Percentiles rank a stretch among this genome's conserved stretches.
phyloP scores from a whole-genome alignment of 331 rosid species.

The Prunus yedoensis region DNA sequence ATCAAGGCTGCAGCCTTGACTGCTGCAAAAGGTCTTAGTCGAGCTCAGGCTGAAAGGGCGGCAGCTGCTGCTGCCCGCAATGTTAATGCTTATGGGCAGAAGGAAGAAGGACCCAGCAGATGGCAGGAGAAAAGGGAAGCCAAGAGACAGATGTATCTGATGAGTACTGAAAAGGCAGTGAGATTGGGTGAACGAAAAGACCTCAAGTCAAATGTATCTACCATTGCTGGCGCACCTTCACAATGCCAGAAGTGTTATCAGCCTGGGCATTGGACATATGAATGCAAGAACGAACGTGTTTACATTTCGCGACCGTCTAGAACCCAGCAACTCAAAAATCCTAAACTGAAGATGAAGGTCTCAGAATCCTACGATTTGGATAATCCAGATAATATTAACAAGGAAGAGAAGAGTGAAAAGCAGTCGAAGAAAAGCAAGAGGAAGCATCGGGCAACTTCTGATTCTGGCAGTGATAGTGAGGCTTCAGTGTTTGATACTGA shows the following conservation, averaged over 20 bases:
- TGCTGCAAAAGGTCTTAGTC: constrained; percentile 97
- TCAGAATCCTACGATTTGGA: constrained; percentile 58
- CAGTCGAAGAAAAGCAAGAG: constrained; percentile 69
- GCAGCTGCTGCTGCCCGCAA: constrained; percentile 95
- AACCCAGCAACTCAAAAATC: constrained; percentile 91
- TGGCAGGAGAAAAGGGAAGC: constrained; percentile 99
- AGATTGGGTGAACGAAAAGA: constrained; percentile 92
- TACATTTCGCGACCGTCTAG: constrained; percentile 93
- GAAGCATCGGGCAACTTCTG: constrained; percentile 59
- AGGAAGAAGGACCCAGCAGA: constrained; percentile 99
- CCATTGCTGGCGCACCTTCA: constrained; percentile 49
- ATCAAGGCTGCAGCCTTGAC: constrained; percentile 92
- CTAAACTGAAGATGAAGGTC: constrained; percentile 70
- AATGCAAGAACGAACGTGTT: constrained; percentile 93
- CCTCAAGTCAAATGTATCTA: constrained; percentile 53
- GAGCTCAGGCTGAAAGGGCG: constrained; percentile 97
- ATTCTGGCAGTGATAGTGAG: constrained; percentile 71
- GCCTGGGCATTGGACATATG: constrained; percentile 91
- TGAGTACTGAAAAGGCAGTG: constrained; percentile 98
- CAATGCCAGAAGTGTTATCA: constrained; percentile 96
- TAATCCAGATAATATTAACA: constrained; percentile 26
- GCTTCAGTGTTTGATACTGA: constrained; percentile 90
- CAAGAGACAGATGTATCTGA: constrained; percentile 96
- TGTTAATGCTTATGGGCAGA: constrained; percentile 98
- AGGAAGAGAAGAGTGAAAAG: constrained; percentile 48